Conservation (phyloP, 192 early-diverging fungal genomes). For the Fimicolochytrium jonesii region DNA sequence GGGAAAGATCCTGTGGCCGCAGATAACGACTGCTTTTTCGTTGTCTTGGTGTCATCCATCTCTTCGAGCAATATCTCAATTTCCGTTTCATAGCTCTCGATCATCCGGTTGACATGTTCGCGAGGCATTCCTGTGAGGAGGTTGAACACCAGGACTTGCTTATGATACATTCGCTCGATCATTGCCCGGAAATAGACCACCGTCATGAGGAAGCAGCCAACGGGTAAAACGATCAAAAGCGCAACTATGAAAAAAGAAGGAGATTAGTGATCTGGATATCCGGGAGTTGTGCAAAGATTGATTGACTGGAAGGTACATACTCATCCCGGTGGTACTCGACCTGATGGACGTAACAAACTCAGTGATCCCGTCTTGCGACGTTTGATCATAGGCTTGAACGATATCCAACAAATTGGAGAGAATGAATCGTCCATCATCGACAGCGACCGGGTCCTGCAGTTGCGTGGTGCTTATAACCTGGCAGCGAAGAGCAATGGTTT, state of each 20-base stretch:
- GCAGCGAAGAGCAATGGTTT: no score
- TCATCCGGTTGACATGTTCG: slow-evolving; percentile 3
- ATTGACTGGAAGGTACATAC: background rate
- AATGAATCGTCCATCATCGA: no score
- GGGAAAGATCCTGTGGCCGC: background rate
- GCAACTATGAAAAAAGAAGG: slow-evolving; percentile 1
- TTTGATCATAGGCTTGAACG: slow-evolving; percentile 3
- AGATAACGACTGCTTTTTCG: background rate
- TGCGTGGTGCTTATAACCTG: no score
- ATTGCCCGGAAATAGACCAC: slow-evolving; percentile 9
- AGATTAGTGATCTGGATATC: no score
- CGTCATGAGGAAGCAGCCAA: slow-evolving; percentile 1
- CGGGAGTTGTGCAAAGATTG: no score
- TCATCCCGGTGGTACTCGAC: background rate
- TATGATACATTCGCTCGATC: slow-evolving; percentile 1
- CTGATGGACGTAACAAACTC: background rate
- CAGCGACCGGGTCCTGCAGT: no score
- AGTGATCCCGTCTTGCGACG: background rate
- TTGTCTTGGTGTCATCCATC: background rate
- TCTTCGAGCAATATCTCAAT: slow-evolving; percentile 35
- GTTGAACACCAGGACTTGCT: slow-evolving; percentile 9
- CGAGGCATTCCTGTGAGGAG: background rate
- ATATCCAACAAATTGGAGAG: slow-evolving; percentile 5
- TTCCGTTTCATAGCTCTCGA: slow-evolving; percentile 53
- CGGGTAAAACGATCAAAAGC: slow-evolving; percentile 10